Conservation (phyloP, 371 early-diverging fungal genomes). For the Rhizopus sp. region DNA sequence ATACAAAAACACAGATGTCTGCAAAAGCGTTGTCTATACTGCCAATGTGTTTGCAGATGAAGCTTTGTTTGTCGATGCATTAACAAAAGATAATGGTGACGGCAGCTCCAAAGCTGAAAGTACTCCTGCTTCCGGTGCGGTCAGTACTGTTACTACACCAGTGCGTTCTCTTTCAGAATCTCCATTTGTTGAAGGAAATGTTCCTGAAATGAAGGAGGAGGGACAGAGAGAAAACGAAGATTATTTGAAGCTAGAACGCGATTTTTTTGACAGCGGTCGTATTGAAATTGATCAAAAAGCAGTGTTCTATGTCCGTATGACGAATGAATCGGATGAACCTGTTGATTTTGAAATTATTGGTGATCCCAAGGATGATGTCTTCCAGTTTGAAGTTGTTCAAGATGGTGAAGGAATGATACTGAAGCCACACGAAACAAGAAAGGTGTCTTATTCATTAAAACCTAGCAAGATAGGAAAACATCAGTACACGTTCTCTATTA, state of each 20-base stretch:
- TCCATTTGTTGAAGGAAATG: neutral
- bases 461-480: conserved; percentile 60
- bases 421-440: conserved; percentile 56
- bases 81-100: conserved; percentile 25
- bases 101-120: conserved; percentile 10
- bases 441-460: conserved; percentile 61
- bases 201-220: neutral
- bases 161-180: neutral
- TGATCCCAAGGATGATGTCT: conserved; percentile 30
- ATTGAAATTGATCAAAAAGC: conserved; percentile 57
- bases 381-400: conserved; percentile 28
- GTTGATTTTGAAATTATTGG: conserved; percentile 40
- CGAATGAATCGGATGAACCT: conserved; percentile 46
- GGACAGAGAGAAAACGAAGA: conserved; percentile 12
- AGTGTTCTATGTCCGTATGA: conserved; percentile 61
- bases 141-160: neutral
- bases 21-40: conserved; percentile 70
- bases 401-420: conserved; percentile 28
- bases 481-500: conserved; percentile 49
- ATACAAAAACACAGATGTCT: conserved; percentile 88
- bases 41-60: conserved; percentile 53
- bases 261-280: conserved; percentile 60
- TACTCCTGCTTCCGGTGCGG: neutral
- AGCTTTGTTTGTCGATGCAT: conserved; percentile 34
- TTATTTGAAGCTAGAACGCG: conserved; percentile 46